Base-by-base conservation (phyloP, 768 basidiomycete species). In the Serendipita sp. region DNA sequence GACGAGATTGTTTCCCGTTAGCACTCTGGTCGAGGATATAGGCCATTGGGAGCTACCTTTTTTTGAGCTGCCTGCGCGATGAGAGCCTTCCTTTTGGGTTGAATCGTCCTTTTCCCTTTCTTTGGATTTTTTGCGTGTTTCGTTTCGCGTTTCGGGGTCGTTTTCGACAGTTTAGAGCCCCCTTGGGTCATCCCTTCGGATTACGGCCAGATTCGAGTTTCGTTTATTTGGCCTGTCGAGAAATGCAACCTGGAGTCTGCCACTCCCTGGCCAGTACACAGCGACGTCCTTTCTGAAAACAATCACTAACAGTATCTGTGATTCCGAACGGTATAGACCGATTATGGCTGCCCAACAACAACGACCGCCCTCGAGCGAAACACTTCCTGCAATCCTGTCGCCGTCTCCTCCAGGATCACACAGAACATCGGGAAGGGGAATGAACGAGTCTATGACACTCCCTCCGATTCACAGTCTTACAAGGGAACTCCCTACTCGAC, bases 31-130 rank as follows among this genome's bases (percentile, higher is more conserved):
- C 23, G 38, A 18, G 10, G 54, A 28, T 23, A 34, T n/a, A 41
- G 47, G 65, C 28, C 72, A 44, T 13, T 41, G 41, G 41, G 41
- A 41, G 41, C 41, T 44, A 90, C 92, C 78, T 89, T 85, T 71
- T 88, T 83, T 78, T 89, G 78, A n/a, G 83, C 74, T 5, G 85
- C 86, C 70, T 86, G 83, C 70, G 89, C 86, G 66, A 94, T 80
- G 38, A 85, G 77, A 10, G 75, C 74, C 3, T 82, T 75, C 73
- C 92, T 91, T 75, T 94, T 96, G 36, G 92, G 92, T 36, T 92
- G 81, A 65, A 89, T 82, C 44, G 82, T 76, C 48, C 86, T 81
- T 68, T 80, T 81, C 5, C 92, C 92, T 72, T 93, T 94, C 77
- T 88, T 92, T 18, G 81, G 76, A 36, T 81, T 81, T 64, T 69